Percentiles rank a stretch among this genome's conserved stretches.
These are phyloP conservation scores for Acanthamoeba lugdunensis DNA, from an alignment of 208 protist species.

Conservation along the genomic window DNA sequence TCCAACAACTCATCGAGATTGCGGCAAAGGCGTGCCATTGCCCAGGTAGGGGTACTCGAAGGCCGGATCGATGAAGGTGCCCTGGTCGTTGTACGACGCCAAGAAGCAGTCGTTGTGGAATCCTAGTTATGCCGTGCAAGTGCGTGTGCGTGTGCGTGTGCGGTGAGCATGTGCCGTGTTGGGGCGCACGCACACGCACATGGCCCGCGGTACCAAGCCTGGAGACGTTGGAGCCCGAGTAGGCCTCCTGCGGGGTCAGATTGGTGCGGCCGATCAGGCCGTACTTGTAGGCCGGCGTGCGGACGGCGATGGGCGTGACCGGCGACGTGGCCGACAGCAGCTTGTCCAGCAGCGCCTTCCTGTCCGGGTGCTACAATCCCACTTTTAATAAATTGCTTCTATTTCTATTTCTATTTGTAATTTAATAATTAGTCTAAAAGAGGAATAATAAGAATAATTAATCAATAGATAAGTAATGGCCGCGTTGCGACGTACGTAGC, in stretches of 20 bases:
- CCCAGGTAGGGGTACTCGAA: slow-evolving; percentile 35
- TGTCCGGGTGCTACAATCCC: not conserved
- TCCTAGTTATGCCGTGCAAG: not conserved
- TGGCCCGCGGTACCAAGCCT: not conserved
- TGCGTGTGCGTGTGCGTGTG: no score
- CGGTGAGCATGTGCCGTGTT: not conserved
- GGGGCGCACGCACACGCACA: no score
- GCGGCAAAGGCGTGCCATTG: not conserved
- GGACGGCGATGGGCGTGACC: not conserved
- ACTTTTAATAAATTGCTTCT: no score
- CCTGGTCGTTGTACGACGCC: not conserved
- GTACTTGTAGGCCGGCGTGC: slow-evolving; percentile 1
- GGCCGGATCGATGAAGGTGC: not conserved
- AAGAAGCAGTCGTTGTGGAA: slow-evolving; percentile 45
- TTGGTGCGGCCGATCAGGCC: not conserved
- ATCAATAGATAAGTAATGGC: no score
- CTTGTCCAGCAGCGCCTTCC: not conserved
- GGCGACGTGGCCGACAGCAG: not conserved
- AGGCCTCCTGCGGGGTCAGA: not conserved
- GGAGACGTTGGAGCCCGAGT: not conserved
- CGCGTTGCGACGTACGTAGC: not conserved
- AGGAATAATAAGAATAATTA: no score
- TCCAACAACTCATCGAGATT: no score
- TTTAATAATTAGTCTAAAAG: no score
- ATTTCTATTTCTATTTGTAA: no score